Conservation (phyloP, 352 stramenopile genomes). For the Pythium pyrilobum region DNA sequence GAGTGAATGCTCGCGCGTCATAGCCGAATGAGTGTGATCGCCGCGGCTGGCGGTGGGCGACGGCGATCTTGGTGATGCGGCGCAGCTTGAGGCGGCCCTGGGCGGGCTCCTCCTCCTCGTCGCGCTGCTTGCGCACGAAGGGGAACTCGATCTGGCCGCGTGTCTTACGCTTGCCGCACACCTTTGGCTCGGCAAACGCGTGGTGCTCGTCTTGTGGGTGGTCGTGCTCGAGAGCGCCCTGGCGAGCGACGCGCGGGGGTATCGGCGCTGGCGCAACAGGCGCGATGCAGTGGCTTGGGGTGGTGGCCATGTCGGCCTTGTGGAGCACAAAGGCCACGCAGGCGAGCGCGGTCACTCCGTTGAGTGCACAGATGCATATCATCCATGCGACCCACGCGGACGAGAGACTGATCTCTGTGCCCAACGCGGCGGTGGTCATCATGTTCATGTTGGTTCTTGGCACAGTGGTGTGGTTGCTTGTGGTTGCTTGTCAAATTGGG, state of each 20-base stretch:
- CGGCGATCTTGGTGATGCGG: conserved; percentile 4
- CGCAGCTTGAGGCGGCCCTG: conserved; percentile 22
- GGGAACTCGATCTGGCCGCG: conserved; percentile 20
- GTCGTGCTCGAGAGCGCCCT: conserved; percentile 8
- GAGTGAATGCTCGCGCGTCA: background rate
- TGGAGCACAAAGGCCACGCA: conserved; percentile 23
- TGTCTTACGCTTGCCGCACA: conserved; percentile 29
- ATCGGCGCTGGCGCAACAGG: too few relatives aligned
- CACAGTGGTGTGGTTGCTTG: conserved; percentile 11
- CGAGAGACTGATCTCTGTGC: conserved; percentile 6
- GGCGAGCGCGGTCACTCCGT: conserved; percentile 17
- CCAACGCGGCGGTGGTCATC: conserved; percentile 6
- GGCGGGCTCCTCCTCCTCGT: conserved; percentile 3
- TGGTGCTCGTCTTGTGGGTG: background rate
- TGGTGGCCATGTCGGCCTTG: conserved; percentile 5
- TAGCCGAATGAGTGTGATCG: conserved; percentile 13
- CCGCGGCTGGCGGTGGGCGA: background rate
- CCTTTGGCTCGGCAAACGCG: background rate
- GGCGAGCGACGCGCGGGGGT: conserved; percentile 2
- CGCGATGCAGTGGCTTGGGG: background rate
- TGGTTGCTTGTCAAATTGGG: conserved; percentile 24
- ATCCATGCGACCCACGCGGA: conserved; percentile 25
- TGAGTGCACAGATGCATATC: conserved; percentile 24
- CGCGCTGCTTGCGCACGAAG: background rate
- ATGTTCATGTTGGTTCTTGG: conserved; percentile 15